A percentile compares a stretch with the other conserved stretches of the same genome.
Conservation (phyloP, 257 asterid genomes). For the Cruciata laevipes region DNA sequence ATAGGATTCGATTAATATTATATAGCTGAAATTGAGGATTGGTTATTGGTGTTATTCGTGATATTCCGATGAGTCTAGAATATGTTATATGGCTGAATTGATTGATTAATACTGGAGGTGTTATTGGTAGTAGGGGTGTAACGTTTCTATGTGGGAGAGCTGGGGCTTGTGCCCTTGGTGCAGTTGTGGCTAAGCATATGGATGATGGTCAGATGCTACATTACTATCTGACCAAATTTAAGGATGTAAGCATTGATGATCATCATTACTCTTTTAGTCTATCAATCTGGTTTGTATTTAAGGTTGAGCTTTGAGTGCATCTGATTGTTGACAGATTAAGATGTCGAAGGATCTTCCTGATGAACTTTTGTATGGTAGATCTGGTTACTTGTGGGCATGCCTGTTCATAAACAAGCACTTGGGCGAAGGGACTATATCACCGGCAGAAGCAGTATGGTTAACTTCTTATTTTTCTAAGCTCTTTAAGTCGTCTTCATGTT, state of each 20-base stretch:
- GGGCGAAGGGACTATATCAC: slow-evolving; percentile 45
- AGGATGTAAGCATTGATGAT: slow-evolving; percentile 33
- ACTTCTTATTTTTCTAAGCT: neutral
- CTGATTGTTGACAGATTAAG: slow-evolving; percentile 38
- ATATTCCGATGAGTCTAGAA: too few relatives aligned
- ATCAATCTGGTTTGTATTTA: too few relatives aligned
- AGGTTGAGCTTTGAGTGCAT: slow-evolving; percentile 3
- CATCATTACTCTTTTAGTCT: slow-evolving; percentile 1
- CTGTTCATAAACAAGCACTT: slow-evolving; percentile 48
- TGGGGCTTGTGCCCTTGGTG: slow-evolving; percentile 73
- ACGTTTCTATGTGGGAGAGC: slow-evolving; percentile 63
- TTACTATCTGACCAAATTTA: slow-evolving; percentile 45
- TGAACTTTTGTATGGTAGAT: slow-evolving; percentile 64
- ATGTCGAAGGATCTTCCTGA: slow-evolving; percentile 48
- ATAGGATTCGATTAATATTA: too few relatives aligned
- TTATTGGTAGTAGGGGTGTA: slow-evolving; percentile 42
- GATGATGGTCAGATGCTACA: slow-evolving; percentile 35
- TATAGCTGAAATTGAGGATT: too few relatives aligned
- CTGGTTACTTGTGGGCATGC: slow-evolving; percentile 68
- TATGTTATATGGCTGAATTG: neutral
- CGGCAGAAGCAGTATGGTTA: slow-evolving; percentile 35
- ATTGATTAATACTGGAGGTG: neutral
- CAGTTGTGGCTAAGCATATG: slow-evolving; percentile 50
- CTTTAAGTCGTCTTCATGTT: neutral
- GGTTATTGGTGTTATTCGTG: too few relatives aligned